Conservation (phyloP, 306 rosid species). For the Fagus sylvatica region DNA sequence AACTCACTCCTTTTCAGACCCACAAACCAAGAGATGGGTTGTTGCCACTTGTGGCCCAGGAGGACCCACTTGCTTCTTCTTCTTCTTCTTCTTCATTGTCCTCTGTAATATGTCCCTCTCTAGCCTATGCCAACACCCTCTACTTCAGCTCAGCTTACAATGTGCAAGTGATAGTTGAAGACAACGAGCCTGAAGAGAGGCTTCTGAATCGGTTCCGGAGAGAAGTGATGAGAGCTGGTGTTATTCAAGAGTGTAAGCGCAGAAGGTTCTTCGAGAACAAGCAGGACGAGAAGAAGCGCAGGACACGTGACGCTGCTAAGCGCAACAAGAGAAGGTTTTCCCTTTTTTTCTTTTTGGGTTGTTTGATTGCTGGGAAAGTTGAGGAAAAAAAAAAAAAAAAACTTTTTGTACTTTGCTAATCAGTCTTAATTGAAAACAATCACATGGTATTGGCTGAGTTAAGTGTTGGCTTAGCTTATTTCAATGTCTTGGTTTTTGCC, state of each 20-base stretch:
- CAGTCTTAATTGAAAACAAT: not conserved
- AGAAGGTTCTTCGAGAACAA: constrained; percentile 62
- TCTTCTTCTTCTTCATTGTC: constrained; percentile 29
- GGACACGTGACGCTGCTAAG: constrained; percentile 76
- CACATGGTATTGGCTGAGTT: not conserved
- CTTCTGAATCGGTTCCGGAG: constrained; percentile 63
- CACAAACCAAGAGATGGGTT: constrained; percentile 24
- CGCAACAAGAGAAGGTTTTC: constrained; percentile 71
- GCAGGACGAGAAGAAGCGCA: constrained; percentile 82
- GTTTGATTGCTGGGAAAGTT: too few relatives aligned
- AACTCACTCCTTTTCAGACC: constrained; percentile 29
- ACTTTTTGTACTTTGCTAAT: not conserved
- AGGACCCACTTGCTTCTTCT: not conserved
- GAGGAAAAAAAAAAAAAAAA: not conserved
- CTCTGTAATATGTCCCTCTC: constrained; percentile 57
- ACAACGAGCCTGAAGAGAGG: constrained; percentile 80
- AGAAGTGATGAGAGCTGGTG: constrained; percentile 78
- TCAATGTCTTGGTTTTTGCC: not conserved
- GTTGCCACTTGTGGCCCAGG: constrained; percentile 23
- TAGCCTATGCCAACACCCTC: constrained; percentile 47
- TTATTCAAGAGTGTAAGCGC: constrained; percentile 74
- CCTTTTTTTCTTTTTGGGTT: constrained; percentile 35
- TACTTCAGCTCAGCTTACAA: constrained; percentile 56
- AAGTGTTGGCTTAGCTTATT: not conserved
- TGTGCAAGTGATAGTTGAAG: constrained; percentile 70